Percentiles rank a stretch among this genome's conserved stretches.
Evolutionary conservation across 169 alveolate species (phyloP).

Genomic region (Babesia divergens): DNA sequence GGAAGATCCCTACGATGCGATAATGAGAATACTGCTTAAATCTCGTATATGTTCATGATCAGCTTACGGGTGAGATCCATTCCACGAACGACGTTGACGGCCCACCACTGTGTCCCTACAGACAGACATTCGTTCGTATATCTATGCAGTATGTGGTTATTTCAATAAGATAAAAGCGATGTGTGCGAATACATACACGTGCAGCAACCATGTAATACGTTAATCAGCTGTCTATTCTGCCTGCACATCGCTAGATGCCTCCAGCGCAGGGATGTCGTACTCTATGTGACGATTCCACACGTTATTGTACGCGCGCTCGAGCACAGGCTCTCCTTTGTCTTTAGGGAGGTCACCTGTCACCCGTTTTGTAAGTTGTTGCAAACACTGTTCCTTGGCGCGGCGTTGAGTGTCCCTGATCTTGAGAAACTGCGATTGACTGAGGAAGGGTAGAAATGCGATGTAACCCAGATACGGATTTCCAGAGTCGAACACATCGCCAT

Average conservation of each 20-base stretch:
- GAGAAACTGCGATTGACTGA: conserved; percentile 61
- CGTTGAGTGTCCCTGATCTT: conserved; percentile 34
- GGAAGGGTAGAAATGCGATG: conserved; percentile 71
- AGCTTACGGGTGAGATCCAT: no score
- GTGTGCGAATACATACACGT: no score
- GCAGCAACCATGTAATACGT: no score
- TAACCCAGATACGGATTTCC: conserved; percentile 71
- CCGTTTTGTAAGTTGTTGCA: conserved; percentile 20
- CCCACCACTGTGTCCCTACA: no score
- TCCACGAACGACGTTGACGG: no score
- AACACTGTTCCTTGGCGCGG: conserved; percentile 33
- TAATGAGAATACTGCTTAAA: no score
- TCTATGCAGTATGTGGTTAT: no score
- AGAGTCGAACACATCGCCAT: conserved; percentile 24
- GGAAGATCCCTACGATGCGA: no score
- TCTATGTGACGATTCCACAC: conserved; percentile 48
- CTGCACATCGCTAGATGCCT: neutral
- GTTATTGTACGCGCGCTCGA: conserved; percentile 41
- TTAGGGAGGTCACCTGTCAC: conserved; percentile 12
- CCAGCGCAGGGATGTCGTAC: conserved; percentile 13
- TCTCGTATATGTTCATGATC: no score
- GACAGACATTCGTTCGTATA: no score
- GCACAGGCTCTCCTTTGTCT: conserved; percentile 35
- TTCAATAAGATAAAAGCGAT: no score
- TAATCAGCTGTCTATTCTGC: neutral